phyloP scores from a whole-genome alignment of 2,329 filamentous ascomycete genomes.

The Periconia sp. region DNA sequence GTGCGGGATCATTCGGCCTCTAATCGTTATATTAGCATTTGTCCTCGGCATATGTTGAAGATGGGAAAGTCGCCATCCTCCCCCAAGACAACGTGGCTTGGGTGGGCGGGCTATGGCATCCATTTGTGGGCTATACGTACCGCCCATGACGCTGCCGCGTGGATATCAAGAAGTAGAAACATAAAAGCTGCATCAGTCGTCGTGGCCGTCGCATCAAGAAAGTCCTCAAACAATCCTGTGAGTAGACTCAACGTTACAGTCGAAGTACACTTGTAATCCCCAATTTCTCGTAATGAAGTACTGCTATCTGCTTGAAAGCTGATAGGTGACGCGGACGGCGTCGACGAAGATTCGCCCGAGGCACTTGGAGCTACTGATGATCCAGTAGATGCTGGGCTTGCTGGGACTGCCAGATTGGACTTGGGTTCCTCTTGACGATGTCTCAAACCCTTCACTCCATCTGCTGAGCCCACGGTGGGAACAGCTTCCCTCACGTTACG shows the following conservation, averaged over 20 bases:
- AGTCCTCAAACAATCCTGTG: conserved; percentile 57
- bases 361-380: conserved; percentile 1
- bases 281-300: conserved; percentile 52
- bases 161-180: conserved; percentile 64
- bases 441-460: too few species aligned
- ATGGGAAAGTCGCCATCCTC: too few species aligned
- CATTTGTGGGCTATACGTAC: too few species aligned
- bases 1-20: conserved; percentile 51
- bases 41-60: too few species aligned
- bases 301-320: conserved; percentile 26
- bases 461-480: too few species aligned
- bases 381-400: too few species aligned
- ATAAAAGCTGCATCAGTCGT: conserved; percentile 61
- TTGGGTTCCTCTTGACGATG: too few species aligned
- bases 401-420: too few species aligned
- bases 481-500: too few species aligned
- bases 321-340: conserved; percentile 15
- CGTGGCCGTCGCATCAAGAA: conserved; percentile 59
- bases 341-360: conserved; percentile 4
- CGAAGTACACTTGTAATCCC: conserved; percentile 61
- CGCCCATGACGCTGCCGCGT: conserved; percentile 55
- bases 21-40: too few species aligned
- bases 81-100: too few species aligned
- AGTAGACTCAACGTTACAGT: conserved; percentile 59
- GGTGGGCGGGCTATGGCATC: too few species aligned